Base-by-base conservation (phyloP, 306 rosid genomes). In the Prunus campanulata region DNA sequence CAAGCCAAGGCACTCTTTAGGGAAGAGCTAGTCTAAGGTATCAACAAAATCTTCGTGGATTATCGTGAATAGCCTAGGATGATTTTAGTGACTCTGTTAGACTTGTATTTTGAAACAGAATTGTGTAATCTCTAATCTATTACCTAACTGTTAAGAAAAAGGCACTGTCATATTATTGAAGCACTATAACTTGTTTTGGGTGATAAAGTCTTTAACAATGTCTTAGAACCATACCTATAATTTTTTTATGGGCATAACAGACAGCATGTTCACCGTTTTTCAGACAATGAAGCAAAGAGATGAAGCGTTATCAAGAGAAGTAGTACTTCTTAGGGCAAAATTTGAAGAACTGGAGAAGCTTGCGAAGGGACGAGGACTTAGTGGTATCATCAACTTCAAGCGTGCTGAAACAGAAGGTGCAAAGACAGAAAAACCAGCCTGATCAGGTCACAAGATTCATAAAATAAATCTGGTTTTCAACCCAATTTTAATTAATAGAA, bases 311-410 rank as follows among this genome's bases (percentile, higher is more conserved):
- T 78, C 84, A 7, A 76, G 80, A 84, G 92, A 90, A 74, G 51
- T 92, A 59, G 96, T 90, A 80, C 84, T 74, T 71, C 88, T 90
- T 22, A 88, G 71, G 81, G 81, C 72, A 12, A 90, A 83, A 84
- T 75, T 92, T 72, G 88, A 81, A 83, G 98, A 90, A 84, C 70
- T 95, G 74, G 98, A 92, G 80, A 85, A 83, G 79, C 82, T 89
- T 29, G 87, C 95, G 22, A 83, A 85, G 88, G 91, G 84, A 81
- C 79, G 82, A 81, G 98, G 98, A 62, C 90, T 95, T 20, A 32
- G 89, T 63, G 91, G 93, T 49, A 73, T 92, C 70, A 79, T 94
- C 75, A 83, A 90, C 70, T 74, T 90, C 79, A 88, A 80, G 79
- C 83, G 73, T 1, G 71, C 78, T 54, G 74, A 68, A 32, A 32